These are phyloP conservation scores for Debaryomyces castellii DNA, from an alignment of 805 yeast species.

Conservation along the genomic window DNA sequence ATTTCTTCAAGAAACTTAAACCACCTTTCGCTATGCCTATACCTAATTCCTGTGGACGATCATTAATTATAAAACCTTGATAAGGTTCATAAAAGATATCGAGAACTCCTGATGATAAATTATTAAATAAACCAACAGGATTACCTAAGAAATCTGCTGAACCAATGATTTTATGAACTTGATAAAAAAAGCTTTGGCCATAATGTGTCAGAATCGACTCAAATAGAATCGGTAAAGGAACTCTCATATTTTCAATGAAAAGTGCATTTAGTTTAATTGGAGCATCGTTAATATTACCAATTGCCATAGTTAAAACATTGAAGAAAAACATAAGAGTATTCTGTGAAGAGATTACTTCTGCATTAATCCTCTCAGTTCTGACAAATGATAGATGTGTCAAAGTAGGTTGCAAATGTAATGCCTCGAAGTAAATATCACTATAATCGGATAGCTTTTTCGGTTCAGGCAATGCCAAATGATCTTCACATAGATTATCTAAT, in stretches of 20 bases:
- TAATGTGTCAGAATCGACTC: conserved; percentile 81
- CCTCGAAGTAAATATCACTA: conserved; percentile 86
- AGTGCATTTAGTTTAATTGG: conserved; percentile 88
- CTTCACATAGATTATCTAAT: conserved; percentile 58
- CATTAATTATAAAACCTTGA: conserved; percentile 91
- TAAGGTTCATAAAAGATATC: conserved; percentile 97
- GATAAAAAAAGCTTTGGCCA: conserved; percentile 88
- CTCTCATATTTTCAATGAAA: conserved; percentile 83
- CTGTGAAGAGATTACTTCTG: conserved; percentile 60
- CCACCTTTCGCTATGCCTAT: conserved; percentile 97
- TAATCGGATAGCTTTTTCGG: conserved; percentile 56
- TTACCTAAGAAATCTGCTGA: conserved; percentile 96
- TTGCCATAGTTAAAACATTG: conserved; percentile 90
- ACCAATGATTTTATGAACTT: conserved; percentile 88
- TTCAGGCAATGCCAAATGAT: conserved; percentile 63
- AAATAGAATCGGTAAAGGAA: conserved; percentile 71
- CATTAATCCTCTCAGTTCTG: conserved; percentile 76
- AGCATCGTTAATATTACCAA: conserved; percentile 96
- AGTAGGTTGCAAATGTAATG: conserved; percentile 88
- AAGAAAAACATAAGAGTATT: conserved; percentile 73
- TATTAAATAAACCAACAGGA: conserved; percentile 95
- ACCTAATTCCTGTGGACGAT: conserved; percentile 94
- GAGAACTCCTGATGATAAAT: conserved; percentile 89
- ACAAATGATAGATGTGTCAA: conserved; percentile 87
- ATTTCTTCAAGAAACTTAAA: conserved; percentile 86